Conservation (phyloP, 164 flowering plant genomes). For the Vitis labrusca region DNA sequence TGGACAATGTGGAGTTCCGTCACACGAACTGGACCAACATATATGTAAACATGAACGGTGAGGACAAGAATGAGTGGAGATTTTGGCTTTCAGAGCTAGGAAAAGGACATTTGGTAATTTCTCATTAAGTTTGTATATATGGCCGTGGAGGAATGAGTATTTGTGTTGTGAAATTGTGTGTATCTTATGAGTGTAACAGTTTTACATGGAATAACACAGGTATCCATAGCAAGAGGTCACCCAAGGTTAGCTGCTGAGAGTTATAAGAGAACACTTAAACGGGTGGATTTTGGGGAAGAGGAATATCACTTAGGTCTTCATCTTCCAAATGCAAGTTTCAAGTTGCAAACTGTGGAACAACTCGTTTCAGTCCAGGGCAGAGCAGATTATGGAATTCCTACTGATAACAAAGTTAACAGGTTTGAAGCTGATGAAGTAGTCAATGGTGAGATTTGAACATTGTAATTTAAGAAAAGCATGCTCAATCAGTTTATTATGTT, state of each 20-base stretch:
- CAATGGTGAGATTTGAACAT: too few species aligned
- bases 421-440: too few species aligned
- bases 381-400: neutral
- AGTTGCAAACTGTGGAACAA: slow-evolving; percentile 35
- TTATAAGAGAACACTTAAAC: slow-evolving; percentile 35
- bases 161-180: neutral
- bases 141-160: too few species aligned
- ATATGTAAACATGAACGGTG: slow-evolving; percentile 45
- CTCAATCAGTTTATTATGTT: too few species aligned
- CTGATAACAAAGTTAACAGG: too few species aligned
- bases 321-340: slow-evolving; percentile 39
- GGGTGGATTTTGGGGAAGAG: slow-evolving; percentile 32
- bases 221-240: slow-evolving; percentile 50
- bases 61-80: slow-evolving; percentile 50
- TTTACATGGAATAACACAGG: slow-evolving; percentile 27
- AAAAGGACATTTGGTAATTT: slow-evolving; percentile 51
- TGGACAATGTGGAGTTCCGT: slow-evolving; percentile 68
- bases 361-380: slow-evolving; percentile 24
- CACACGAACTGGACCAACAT: slow-evolving; percentile 66
- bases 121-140: too few species aligned
- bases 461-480: too few species aligned
- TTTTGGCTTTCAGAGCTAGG: slow-evolving; percentile 66
- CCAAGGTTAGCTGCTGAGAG: slow-evolving; percentile 44
- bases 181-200: neutral
- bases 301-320: slow-evolving; percentile 27